Conservation (phyloP, 228 moss, liverwort and hornwort genomes). For the Sphagnum fallax region DNA sequence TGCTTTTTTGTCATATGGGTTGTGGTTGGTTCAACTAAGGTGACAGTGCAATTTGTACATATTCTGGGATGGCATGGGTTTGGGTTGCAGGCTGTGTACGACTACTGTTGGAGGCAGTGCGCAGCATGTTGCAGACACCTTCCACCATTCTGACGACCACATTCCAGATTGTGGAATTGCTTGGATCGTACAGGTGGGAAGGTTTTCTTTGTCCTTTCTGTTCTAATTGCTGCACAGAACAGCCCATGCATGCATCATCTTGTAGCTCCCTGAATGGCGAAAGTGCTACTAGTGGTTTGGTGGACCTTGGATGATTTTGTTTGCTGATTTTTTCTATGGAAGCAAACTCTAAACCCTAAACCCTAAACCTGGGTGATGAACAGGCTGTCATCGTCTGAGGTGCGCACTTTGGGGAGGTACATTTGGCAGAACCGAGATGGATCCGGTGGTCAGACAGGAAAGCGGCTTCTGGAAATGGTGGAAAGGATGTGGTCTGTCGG, state of each 20-base stretch:
- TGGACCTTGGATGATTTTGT: no score
- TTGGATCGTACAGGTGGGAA: constrained; percentile 83
- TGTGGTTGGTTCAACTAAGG: no score
- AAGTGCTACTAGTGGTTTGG: no score
- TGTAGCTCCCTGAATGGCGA: no score
- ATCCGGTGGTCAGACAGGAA: constrained; percentile 50
- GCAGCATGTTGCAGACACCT: constrained; percentile 48
- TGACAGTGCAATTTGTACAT: no score
- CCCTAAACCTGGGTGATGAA: background rate
- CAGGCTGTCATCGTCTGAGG: constrained; percentile 82
- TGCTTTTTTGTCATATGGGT: no score
- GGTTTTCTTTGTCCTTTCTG: background rate
- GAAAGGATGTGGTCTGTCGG: constrained; percentile 74
- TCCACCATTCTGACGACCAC: constrained; percentile 56
- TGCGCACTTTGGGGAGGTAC: constrained; percentile 75
- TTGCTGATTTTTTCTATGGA: no score
- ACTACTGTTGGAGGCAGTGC: constrained; percentile 74
- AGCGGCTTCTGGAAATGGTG: constrained; percentile 61
- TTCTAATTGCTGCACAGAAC: constrained; percentile 5
- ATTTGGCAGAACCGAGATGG: constrained; percentile 86
- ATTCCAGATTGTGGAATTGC: constrained; percentile 76
- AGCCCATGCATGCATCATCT: no score
- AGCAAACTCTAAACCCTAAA: background rate
- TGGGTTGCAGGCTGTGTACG: constrained; percentile 74
- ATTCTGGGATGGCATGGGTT: no score